These are phyloP conservation scores for Chloris gayana DNA, from an alignment of 176 grass and related monocot species.

Conservation along the genomic window DNA sequence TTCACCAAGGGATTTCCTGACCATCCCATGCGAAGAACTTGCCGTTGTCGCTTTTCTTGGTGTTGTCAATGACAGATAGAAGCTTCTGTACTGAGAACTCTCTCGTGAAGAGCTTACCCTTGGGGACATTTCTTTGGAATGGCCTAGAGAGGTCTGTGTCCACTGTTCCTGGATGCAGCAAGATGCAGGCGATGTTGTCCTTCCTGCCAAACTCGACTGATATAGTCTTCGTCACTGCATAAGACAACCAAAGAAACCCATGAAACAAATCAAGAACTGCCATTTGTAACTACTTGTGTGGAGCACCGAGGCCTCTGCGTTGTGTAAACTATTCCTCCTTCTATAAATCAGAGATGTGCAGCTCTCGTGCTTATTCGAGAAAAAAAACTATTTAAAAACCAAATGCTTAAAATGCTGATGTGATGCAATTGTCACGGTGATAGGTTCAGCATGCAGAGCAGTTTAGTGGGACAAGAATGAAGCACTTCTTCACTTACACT, in stretches of 20 bases:
- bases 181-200: constrained; percentile 71
- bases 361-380: too few relatives aligned
- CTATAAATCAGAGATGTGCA: too few relatives aligned
- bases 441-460: not conserved
- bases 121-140: constrained; percentile 74
- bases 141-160: constrained; percentile 81
- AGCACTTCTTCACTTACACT: constrained; percentile 49
- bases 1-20: constrained; percentile 75
- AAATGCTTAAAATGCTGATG: not conserved
- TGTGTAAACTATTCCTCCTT: too few relatives aligned
- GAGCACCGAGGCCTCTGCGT: too few relatives aligned
- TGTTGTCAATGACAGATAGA: constrained; percentile 58
- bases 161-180: constrained; percentile 90
- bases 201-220: constrained; percentile 78
- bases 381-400: not conserved
- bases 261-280: not conserved
- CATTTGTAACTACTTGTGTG: too few relatives aligned
- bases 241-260: constrained; percentile 14
- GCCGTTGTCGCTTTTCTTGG: constrained; percentile 68
- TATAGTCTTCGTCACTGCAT: constrained; percentile 82
- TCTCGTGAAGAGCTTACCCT: constrained; percentile 74
- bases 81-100: constrained; percentile 46
- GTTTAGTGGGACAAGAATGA: not conserved
- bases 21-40: constrained; percentile 97
- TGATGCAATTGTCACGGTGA: not conserved